Evolutionary conservation across 192 early-diverging fungal species (phyloP).

Genomic region (Entophlyctis luteolus): DNA sequence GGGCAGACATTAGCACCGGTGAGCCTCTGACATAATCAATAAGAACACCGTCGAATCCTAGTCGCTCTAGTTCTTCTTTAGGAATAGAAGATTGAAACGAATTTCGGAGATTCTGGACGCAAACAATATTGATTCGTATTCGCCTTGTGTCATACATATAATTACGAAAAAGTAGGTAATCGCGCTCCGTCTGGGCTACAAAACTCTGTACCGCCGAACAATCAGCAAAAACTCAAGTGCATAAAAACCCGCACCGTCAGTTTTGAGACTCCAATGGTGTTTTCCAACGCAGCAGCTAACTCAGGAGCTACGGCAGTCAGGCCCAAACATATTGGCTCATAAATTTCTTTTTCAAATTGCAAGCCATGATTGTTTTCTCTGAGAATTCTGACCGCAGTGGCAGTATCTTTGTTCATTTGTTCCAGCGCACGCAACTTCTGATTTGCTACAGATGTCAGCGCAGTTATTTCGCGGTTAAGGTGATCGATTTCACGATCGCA

Average conservation of each 20-base stretch:
- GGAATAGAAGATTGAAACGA: constrained; percentile 2
- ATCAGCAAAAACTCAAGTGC: not conserved
- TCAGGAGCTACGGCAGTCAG: constrained; percentile 62
- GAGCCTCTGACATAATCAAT: constrained; percentile 75
- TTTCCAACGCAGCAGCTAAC: constrained; percentile 68
- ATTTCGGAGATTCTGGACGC: not conserved
- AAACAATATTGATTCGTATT: constrained; percentile 44
- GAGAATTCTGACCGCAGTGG: constrained; percentile 67
- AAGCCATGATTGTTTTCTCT: constrained; percentile 52
- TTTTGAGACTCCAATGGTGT: constrained; percentile 31
- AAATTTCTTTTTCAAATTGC: constrained; percentile 67
- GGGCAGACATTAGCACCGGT: constrained; percentile 51
- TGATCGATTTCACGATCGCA: constrained; percentile 7
- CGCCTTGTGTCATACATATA: constrained; percentile 59
- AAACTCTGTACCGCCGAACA: constrained; percentile 53
- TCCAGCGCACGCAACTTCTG: constrained; percentile 59
- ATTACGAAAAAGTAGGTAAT: constrained; percentile 68
- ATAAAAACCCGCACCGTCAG: constrained; percentile 45
- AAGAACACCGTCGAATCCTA: constrained; percentile 74
- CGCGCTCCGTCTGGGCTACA: constrained; percentile 70
- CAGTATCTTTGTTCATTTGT: constrained; percentile 48
- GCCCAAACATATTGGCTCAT: constrained; percentile 68
- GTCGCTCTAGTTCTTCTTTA: constrained; percentile 33
- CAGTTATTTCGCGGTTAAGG: constrained; percentile 29
- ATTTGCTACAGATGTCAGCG: constrained; percentile 37